phyloP scores from a whole-genome alignment of 164 flowering plant species.

The Vitis riparia region DNA sequence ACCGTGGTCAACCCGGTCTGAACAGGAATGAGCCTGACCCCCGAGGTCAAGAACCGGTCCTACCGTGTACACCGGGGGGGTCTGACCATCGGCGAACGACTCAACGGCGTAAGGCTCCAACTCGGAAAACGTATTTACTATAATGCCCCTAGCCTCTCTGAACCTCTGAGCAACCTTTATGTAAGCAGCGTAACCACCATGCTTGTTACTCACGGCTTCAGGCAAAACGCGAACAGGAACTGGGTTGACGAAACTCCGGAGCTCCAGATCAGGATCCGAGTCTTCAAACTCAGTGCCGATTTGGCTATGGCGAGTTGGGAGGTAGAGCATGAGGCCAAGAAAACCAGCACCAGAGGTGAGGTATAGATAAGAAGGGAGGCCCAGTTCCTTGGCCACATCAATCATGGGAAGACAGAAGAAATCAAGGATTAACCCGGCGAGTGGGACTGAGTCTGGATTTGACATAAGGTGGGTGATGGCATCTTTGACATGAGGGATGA shows the following conservation, averaged over 20 bases:
- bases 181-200: conserved; percentile 2
- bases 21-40: too few relatives aligned
- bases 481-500: background rate
- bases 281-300: background rate
- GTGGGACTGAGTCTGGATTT: conserved; percentile 4
- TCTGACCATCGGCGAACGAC: too few relatives aligned
- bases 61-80: too few relatives aligned
- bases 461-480: background rate
- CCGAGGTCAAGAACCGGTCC: too few relatives aligned
- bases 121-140: conserved; percentile 10
- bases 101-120: too few relatives aligned
- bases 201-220: background rate
- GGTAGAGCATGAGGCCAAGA: too few relatives aligned
- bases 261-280: background rate
- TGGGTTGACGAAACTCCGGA: conserved; percentile 17
- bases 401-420: background rate
- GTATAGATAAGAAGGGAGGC: too few relatives aligned
- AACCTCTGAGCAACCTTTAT: conserved; percentile 10
- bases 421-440: conserved; percentile 16
- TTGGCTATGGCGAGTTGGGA: background rate
- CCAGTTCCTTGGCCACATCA: too few relatives aligned
- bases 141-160: conserved; percentile 27
- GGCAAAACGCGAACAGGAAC: conserved; percentile 21
- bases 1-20: too few relatives aligned
- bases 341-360: too few relatives aligned